Percentiles rank a stretch among this genome's conserved stretches.
phyloP scores from a whole-genome alignment of 345 rosid species.

The Anacardium occidentale region DNA sequence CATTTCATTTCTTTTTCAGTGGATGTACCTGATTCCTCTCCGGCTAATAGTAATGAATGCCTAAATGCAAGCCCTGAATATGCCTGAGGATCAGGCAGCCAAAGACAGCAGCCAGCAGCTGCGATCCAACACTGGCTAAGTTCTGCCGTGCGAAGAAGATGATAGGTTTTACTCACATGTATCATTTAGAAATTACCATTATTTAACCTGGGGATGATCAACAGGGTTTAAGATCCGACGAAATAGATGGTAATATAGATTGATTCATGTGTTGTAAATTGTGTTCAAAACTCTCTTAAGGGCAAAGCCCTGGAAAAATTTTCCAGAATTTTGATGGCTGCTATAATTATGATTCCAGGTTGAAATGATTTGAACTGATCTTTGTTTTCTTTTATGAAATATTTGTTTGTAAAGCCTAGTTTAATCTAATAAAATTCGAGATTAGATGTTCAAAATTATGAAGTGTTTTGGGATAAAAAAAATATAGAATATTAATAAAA shows the following conservation, averaged over 20 bases:
- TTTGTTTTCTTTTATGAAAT: too few relatives aligned
- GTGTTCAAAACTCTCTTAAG: background rate
- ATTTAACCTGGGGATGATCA: background rate
- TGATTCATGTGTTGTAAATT: background rate
- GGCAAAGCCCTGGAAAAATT: background rate
- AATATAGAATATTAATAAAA: too few relatives aligned
- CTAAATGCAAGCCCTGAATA: slow-evolving; percentile 84
- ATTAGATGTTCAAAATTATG: too few relatives aligned
- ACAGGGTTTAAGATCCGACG: too few relatives aligned
- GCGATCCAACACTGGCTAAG: slow-evolving; percentile 40
- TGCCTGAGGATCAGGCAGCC: slow-evolving; percentile 67
- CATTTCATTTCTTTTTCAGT: slow-evolving; percentile 41
- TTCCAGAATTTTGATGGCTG: background rate
- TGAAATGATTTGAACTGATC: too few relatives aligned
- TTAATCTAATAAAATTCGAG: too few relatives aligned
- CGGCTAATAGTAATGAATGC: slow-evolving; percentile 92
- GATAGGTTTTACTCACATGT: background rate
- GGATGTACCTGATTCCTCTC: slow-evolving; percentile 94
- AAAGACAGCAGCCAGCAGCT: slow-evolving; percentile 44
- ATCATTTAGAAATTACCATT: background rate
- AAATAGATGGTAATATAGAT: background rate
- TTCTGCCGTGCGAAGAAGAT: slow-evolving; percentile 58
- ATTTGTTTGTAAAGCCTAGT: too few relatives aligned
- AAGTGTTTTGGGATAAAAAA: too few relatives aligned
- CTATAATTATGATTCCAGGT: too few relatives aligned